Evolutionary conservation across 140 eudicot genomes (phyloP).

Genomic region (Flaveria floridana): DNA sequence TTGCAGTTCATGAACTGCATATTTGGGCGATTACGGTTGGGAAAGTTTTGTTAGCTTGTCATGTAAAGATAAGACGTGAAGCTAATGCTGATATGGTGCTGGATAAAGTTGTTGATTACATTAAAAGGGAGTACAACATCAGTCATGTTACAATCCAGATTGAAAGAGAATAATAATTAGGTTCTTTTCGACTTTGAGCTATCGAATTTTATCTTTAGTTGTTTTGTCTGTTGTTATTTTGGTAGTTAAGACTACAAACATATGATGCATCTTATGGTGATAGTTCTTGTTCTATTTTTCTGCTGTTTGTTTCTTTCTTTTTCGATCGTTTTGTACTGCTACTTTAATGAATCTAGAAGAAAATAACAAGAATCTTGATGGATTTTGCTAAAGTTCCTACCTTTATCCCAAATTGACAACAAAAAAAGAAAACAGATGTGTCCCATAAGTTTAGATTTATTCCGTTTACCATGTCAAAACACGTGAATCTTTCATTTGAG

Average conservation of each 20-base stretch:
- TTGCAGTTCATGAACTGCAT: conserved; percentile 72
- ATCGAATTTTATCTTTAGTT: neutral
- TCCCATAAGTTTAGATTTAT: no score
- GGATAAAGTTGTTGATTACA: conserved; percentile 60
- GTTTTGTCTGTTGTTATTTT: conserved; percentile 11
- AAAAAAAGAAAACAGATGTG: neutral
- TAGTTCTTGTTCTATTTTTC: neutral
- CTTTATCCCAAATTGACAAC: neutral
- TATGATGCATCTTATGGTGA: neutral
- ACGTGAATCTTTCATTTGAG: neutral
- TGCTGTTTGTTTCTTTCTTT: neutral
- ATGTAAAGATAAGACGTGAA: conserved; percentile 59
- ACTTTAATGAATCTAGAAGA: conserved; percentile 1
- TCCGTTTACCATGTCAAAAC: neutral
- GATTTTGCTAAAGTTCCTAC: neutral
- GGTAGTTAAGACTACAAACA: neutral
- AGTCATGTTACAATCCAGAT: conserved; percentile 74
- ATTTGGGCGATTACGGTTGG: conserved; percentile 78
- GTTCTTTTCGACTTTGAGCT: neutral
- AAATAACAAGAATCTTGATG: conserved; percentile 6
- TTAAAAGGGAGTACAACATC: conserved; percentile 61
- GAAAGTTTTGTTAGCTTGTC: conserved; percentile 66
- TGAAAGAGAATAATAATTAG: conserved; percentile 36
- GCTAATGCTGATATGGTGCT: conserved; percentile 64
- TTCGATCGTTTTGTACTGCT: neutral